Conservation (phyloP, 495 filamentous ascomycete species). For the Wilcoxina mikolae region DNA sequence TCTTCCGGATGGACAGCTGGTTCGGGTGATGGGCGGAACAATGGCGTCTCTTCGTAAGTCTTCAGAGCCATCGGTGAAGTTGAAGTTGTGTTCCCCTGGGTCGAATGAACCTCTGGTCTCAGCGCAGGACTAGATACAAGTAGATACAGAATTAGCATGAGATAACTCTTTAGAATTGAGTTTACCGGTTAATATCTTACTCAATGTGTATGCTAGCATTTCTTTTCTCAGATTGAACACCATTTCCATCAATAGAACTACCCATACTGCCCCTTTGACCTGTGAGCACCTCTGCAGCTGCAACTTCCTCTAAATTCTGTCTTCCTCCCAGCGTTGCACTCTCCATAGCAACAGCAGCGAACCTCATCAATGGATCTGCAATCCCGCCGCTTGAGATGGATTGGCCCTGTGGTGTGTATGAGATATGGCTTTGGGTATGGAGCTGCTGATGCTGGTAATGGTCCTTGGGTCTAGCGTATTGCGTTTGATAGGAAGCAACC, state of each 20-base stretch:
- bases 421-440: neutral
- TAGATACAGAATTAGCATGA: no score
- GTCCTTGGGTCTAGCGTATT: neutral
- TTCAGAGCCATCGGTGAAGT: conserved; percentile 10
- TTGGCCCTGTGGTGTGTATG: neutral
- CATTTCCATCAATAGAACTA: neutral
- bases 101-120: conserved; percentile 11
- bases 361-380: conserved; percentile 16
- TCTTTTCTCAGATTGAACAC: neutral
- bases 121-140: no score
- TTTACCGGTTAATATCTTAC: conserved; percentile 13
- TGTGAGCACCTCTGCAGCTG: conserved; percentile 17
- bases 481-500: neutral
- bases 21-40: conserved; percentile 19
- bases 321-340: conserved; percentile 17
- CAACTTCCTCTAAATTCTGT: conserved; percentile 19
- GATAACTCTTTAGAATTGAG: no score
- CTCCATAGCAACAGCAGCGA: conserved; percentile 24
- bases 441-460: neutral
- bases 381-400: neutral
- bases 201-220: conserved; percentile 15
- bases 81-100: conserved; percentile 2
- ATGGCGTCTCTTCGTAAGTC: conserved; percentile 14
- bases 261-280: conserved; percentile 17
- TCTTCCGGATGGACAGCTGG: conserved; percentile 3